phyloP scores from a whole-genome alignment of 805 yeast genomes.

The Candida berthetii region DNA sequence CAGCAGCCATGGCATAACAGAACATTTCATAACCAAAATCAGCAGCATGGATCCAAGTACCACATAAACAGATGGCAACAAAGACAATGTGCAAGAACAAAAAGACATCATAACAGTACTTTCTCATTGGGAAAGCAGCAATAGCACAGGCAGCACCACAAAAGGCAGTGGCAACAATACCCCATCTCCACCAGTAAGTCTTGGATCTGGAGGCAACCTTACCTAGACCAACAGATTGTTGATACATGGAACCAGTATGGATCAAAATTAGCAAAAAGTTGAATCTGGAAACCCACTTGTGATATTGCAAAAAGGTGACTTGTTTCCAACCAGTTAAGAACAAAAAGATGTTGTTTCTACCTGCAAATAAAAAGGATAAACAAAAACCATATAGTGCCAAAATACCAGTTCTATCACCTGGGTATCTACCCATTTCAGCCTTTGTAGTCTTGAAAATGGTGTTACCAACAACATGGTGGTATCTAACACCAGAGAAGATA shows the following conservation, averaged over 20 bases:
- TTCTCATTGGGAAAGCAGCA: conserved; percentile 39
- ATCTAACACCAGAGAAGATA: conserved; percentile 12
- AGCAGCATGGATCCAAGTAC: conserved; percentile 52
- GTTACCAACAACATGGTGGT: conserved; percentile 8
- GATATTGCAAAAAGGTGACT: conserved; percentile 57
- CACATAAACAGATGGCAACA: conserved; percentile 44
- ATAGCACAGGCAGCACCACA: conserved; percentile 6
- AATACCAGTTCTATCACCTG: conserved; percentile 20
- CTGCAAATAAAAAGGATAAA: conserved; percentile 52
- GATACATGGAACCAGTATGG: conserved; percentile 16
- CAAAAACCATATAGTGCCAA: conserved; percentile 36
- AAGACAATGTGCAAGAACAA: conserved; percentile 47
- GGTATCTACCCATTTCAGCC: conserved; percentile 17
- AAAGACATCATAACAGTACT: conserved; percentile 54
- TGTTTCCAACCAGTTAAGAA: conserved; percentile 61
- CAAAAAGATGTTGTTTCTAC: conserved; percentile 65
- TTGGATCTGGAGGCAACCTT: conserved; percentile 6
- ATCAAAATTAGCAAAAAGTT: conserved; percentile 18
- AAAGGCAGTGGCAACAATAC: conserved; percentile 11
- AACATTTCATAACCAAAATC: conserved; percentile 45
- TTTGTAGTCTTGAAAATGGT: conserved; percentile 12
- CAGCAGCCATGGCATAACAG: conserved; percentile 23
- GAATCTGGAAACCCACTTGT: conserved; percentile 56
- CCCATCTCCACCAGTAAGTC: conserved; percentile 14
- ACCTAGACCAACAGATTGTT: conserved; percentile 12